phyloP scores from a whole-genome alignment of 225 moss, liverwort and hornwort genomes.

The Physcomitrium patens region DNA sequence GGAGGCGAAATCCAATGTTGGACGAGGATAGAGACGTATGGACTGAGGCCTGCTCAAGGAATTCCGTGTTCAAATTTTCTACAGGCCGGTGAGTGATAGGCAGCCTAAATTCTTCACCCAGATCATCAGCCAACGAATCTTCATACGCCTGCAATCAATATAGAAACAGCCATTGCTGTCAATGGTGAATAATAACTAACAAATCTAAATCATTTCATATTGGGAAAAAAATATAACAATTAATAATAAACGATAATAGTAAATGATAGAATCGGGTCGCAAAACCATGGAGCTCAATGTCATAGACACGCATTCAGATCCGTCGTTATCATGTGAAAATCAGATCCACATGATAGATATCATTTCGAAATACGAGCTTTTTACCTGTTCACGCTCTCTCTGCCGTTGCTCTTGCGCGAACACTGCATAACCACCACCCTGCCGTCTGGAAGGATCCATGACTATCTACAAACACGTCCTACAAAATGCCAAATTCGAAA shows the following conservation, averaged over 20 bases:
- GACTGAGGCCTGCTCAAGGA: conserved; percentile 86
- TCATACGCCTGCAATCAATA: conserved; percentile 75
- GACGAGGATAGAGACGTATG: conserved; percentile 88
- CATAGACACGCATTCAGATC: background rate
- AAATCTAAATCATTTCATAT: background rate
- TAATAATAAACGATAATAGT: conserved; percentile 6
- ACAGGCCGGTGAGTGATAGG: conserved; percentile 80
- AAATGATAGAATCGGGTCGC: background rate
- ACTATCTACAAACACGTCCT: conserved; percentile 10
- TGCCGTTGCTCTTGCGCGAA: conserved; percentile 85
- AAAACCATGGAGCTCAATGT: background rate
- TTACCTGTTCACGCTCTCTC: conserved; percentile 84
- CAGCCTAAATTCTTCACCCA: conserved; percentile 79
- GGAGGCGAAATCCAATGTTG: conserved; percentile 84
- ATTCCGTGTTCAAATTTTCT: conserved; percentile 74
- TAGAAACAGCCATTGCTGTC: background rate
- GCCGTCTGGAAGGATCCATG: conserved; percentile 74
- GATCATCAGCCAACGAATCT: conserved; percentile 90
- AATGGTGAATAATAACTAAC: background rate
- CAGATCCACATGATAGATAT: background rate
- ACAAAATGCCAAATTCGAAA: conserved; percentile 21
- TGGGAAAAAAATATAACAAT: too few species aligned
- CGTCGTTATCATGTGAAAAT: background rate
- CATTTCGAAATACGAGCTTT: background rate
- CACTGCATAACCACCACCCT: conserved; percentile 68